These are phyloP conservation scores for Ophiorrhiza pumila DNA, from an alignment of 257 asterid genomes.

Conservation along the genomic window DNA sequence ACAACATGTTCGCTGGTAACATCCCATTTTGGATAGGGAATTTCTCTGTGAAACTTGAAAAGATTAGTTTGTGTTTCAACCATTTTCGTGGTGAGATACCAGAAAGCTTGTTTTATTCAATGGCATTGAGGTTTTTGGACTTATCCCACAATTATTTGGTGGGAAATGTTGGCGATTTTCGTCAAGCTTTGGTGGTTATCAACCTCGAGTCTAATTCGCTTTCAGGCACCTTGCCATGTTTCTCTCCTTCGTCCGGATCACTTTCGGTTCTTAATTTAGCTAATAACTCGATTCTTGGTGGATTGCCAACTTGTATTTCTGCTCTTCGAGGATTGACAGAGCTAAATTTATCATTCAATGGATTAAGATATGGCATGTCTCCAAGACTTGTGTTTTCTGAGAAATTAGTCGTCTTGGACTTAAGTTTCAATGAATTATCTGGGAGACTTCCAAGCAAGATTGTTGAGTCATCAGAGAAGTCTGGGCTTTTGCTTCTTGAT, in stretches of 20 bases:
- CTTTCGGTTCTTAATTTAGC: conserved; percentile 67
- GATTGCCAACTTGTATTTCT: conserved; percentile 81
- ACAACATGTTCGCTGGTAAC: conserved; percentile 46
- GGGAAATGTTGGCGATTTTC: conserved; percentile 55
- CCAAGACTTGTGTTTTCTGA: conserved; percentile 76
- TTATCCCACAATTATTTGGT: conserved; percentile 62
- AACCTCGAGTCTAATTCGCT: conserved; percentile 58
- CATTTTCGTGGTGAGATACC: conserved; percentile 59
- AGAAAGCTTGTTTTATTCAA: conserved; percentile 37
- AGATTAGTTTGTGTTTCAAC: conserved; percentile 56
- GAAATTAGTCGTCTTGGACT: conserved; percentile 53
- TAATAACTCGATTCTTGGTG: conserved; percentile 70
- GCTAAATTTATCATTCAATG: conserved; percentile 72
- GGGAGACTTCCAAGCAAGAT: conserved; percentile 65
- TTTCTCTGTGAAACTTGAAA: conserved; percentile 50
- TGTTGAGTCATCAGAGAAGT: conserved; percentile 51
- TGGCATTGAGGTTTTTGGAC: conserved; percentile 51
- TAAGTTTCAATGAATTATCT: conserved; percentile 71
- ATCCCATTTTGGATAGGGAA: conserved; percentile 71
- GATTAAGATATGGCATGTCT: conserved; percentile 65
- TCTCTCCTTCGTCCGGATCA: conserved; percentile 47
- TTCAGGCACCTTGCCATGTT: conserved; percentile 80
- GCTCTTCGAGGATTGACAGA: conserved; percentile 45
- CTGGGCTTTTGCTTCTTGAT: conserved; percentile 69
- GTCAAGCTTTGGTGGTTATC: conserved; percentile 49